These are phyloP conservation scores for Schizochytrium sp. DNA, from an alignment of 108 stramenopile genomes.

Conservation along the genomic window DNA sequence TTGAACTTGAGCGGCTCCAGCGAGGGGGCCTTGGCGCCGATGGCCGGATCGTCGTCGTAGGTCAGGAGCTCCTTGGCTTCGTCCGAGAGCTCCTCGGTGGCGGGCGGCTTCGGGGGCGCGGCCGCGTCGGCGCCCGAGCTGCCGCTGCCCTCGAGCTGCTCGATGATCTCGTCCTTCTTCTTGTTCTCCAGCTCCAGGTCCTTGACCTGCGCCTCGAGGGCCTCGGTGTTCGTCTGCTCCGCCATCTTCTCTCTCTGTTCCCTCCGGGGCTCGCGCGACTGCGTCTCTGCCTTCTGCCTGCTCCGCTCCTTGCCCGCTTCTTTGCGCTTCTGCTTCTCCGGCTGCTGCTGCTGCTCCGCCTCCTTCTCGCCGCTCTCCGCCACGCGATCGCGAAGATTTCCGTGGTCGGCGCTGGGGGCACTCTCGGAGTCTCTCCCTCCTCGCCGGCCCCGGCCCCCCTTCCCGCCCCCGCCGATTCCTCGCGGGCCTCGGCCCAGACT, in stretches of 20 bases:
- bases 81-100: background rate
- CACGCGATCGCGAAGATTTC: too few species aligned
- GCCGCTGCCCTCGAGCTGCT: background rate
- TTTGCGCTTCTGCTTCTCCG: too few species aligned
- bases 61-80: background rate
- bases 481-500: too few species aligned
- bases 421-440: too few species aligned
- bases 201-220: conserved; percentile 7
- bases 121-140: background rate
- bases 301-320: background rate
- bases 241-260: background rate
- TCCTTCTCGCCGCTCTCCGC: too few species aligned
- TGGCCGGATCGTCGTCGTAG: conserved; percentile 1
- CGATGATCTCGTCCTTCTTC: background rate
- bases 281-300: background rate
- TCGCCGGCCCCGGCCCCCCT: too few species aligned
- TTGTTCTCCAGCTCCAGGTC: background rate
- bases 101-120: background rate
- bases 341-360: too few species aligned
- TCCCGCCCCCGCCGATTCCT: too few species aligned
- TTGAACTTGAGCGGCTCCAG: background rate
- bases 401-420: too few species aligned
- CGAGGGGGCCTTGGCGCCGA: background rate
- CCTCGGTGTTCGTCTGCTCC: background rate
- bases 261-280: background rate